Percentiles rank a stretch among this genome's conserved stretches.
Evolutionary conservation across 2,329 filamentous ascomycete species (phyloP).

Genomic region (Epichloe hybrida): DNA sequence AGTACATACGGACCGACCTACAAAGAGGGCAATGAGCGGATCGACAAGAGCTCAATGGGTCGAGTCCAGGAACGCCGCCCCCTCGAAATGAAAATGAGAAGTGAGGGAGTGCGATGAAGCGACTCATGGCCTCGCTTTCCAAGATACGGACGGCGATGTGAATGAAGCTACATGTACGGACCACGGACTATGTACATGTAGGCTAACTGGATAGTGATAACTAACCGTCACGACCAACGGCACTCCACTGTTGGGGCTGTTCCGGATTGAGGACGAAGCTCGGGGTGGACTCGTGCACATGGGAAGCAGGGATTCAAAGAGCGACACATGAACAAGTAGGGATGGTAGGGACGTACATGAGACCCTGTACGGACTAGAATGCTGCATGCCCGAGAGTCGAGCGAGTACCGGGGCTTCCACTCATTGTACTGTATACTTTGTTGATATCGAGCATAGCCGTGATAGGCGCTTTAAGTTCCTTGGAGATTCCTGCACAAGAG

Average conservation of each 20-base stretch:
- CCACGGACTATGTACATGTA: too few relatives aligned
- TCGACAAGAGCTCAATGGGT: too few relatives aligned
- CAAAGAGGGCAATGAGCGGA: not conserved
- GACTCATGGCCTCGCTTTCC: not conserved
- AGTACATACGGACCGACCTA: not conserved
- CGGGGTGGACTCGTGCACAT: slow-evolving; percentile 2
- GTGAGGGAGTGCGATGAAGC: not conserved
- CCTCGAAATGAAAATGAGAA: too few relatives aligned
- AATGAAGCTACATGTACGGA: not conserved
- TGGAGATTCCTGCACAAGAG: not conserved
- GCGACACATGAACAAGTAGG: not conserved
- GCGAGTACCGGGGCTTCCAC: not conserved
- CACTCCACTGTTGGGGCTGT: not conserved
- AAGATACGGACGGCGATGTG: not conserved
- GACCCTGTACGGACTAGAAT: not conserved
- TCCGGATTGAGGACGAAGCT: not conserved
- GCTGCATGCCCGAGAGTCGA: not conserved
- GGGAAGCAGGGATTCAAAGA: slow-evolving; percentile 2
- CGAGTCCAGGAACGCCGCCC: too few relatives aligned
- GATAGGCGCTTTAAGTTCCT: slow-evolving; percentile 2
- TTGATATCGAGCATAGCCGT: not conserved
- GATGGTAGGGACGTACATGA: not conserved
- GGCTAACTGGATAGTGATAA: too few relatives aligned
- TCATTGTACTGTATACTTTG: not conserved
- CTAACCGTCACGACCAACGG: too few relatives aligned